Evolutionary conservation across 2,329 filamentous ascomycete species (phyloP).

Genomic region (Penicillium capsulatum): DNA sequence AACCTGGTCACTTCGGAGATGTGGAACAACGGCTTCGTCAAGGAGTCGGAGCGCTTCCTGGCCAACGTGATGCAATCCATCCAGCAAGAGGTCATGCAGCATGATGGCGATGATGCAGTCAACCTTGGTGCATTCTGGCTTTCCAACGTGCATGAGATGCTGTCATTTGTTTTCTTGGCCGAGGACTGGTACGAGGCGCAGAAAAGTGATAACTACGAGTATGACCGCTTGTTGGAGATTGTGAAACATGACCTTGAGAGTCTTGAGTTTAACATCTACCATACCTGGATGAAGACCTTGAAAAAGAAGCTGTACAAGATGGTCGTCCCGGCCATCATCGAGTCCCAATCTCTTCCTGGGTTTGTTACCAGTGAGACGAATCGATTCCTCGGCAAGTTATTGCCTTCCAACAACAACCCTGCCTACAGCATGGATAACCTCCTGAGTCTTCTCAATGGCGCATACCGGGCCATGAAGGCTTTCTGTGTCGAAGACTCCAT

Average conservation of each 20-base stretch:
- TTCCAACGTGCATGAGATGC: conserved; percentile 98
- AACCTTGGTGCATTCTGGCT: conserved; percentile 98
- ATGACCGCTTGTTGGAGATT: conserved; percentile 93
- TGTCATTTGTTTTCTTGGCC: conserved; percentile 97
- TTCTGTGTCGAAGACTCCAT: conserved; percentile 97
- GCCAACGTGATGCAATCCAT: conserved; percentile 99
- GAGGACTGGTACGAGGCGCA: conserved; percentile 99
- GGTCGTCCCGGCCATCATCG: conserved; percentile 98
- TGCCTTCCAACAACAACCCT: conserved; percentile 82
- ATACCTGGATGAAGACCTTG: conserved; percentile 99
- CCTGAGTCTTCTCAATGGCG: conserved; percentile 89
- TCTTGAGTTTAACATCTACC: conserved; percentile 99
- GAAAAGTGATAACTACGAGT: conserved; percentile 99
- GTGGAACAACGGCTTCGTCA: conserved; percentile 99
- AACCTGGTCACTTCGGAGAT: conserved; percentile 99
- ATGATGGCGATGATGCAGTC: conserved; percentile 94
- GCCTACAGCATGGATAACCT: conserved; percentile 99
- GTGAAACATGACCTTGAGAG: conserved; percentile 98
- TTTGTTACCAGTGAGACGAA: conserved; percentile 99
- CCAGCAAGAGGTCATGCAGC: conserved; percentile 98
- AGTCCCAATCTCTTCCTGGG: conserved; percentile 94
- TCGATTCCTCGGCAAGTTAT: conserved; percentile 93
- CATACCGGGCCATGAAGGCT: conserved; percentile 97
- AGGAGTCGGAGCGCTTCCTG: conserved; percentile 97
- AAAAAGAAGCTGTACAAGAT: conserved; percentile 99